Evolutionary conservation across 495 filamentous ascomycete genomes (phyloP).

Genomic region (Evernia prunastri): DNA sequence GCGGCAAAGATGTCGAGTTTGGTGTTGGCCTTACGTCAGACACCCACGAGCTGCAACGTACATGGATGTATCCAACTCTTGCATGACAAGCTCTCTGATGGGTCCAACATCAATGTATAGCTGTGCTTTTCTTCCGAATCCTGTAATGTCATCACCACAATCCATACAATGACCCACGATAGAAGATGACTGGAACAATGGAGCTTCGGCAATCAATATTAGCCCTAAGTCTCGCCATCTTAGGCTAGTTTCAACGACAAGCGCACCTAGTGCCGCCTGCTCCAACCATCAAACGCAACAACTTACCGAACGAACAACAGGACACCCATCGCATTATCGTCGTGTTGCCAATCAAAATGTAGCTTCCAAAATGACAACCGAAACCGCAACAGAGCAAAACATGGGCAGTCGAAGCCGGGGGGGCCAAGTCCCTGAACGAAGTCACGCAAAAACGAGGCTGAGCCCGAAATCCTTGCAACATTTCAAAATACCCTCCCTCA

Average conservation of each 20-base stretch:
- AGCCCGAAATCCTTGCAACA: conserved; percentile 1
- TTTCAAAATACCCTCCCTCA: not conserved
- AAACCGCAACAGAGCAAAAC: too few species aligned
- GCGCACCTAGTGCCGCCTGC: too few species aligned
- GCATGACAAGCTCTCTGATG: not conserved
- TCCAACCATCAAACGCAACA: not conserved
- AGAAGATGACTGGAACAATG: too few species aligned
- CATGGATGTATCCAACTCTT: not conserved
- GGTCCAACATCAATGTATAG: not conserved
- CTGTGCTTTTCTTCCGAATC: not conserved
- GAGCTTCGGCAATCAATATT: not conserved
- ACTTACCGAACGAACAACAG: not conserved
- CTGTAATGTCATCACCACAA: not conserved
- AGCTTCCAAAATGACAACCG: too few species aligned
- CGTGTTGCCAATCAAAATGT: too few species aligned
- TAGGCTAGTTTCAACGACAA: not conserved
- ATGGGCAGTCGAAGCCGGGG: too few species aligned
- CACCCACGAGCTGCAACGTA: too few species aligned
- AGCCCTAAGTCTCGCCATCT: not conserved
- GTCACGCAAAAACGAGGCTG: not conserved
- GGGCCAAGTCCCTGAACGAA: not conserved
- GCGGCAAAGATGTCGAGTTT: not conserved
- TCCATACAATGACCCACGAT: not conserved
- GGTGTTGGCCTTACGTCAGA: not conserved
- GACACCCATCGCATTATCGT: too few species aligned